phyloP scores from a whole-genome alignment of 371 early-diverging fungal species.

The Rhizopus sp. region DNA sequence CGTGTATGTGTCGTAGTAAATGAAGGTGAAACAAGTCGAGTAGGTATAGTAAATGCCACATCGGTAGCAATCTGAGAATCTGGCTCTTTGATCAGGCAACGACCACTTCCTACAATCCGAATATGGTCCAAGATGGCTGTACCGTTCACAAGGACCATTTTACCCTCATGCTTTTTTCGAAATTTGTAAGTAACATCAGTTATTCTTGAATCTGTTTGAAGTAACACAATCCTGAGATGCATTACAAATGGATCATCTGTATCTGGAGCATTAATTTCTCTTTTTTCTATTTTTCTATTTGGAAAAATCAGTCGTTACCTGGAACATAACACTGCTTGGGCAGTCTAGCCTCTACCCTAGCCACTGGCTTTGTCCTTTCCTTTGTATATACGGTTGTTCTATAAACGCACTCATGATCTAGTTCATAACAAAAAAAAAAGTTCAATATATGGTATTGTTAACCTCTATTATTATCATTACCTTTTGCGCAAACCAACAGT shows the following conservation, averaged over 20 bases:
- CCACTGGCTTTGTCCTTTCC: constrained; percentile 36
- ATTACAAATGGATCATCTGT: constrained; percentile 48
- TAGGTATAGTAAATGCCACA: constrained; percentile 42
- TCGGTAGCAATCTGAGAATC: constrained; percentile 18
- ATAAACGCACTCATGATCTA: constrained; percentile 44
- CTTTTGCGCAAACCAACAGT: constrained; percentile 42
- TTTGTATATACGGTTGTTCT: constrained; percentile 29
- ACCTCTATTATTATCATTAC: constrained; percentile 10
- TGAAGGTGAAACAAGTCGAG: constrained; percentile 48
- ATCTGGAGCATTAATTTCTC: neutral
- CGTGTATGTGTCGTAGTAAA: constrained; percentile 46
- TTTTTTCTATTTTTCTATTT: neutral
- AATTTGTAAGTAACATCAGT: constrained; percentile 33
- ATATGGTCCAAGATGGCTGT: constrained; percentile 44
- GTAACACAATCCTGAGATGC: constrained; percentile 31
- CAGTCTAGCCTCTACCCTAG: constrained; percentile 37
- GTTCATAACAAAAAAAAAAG: neutral
- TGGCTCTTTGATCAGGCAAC: constrained; percentile 15
- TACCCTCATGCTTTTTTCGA: constrained; percentile 52
- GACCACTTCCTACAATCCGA: constrained; percentile 30
- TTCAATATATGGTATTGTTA: neutral
- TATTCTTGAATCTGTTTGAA: constrained; percentile 37
- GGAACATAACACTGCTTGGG: constrained; percentile 48
- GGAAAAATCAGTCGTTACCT: constrained; percentile 25
- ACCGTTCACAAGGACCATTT: constrained; percentile 45